These are phyloP conservation scores for Yarrowia divulgata DNA, from an alignment of 805 yeast genomes.

Conservation along the genomic window DNA sequence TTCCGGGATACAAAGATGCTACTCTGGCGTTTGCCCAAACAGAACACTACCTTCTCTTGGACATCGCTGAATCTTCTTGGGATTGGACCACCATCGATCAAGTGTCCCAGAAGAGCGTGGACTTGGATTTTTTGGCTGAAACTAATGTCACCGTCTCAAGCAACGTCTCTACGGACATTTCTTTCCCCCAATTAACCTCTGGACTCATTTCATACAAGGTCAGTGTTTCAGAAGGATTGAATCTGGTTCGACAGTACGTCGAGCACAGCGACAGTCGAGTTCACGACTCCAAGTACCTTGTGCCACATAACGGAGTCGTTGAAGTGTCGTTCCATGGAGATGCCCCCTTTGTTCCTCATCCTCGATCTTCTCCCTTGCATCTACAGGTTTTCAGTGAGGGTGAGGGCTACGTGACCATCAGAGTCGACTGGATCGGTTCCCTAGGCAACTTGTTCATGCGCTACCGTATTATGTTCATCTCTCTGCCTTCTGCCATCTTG, in stretches of 20 bases:
- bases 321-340: conserved; percentile 66
- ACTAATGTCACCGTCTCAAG: background rate
- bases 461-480: conserved; percentile 72
- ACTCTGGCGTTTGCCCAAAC: background rate
- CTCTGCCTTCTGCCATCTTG: conserved; percentile 69
- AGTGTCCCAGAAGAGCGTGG: background rate
- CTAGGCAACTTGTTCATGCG: conserved; percentile 71
- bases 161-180: background rate
- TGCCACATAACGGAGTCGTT: conserved; percentile 67
- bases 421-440: conserved; percentile 63
- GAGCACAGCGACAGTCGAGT: conserved; percentile 54
- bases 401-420: conserved; percentile 44
- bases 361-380: conserved; percentile 41
- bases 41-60: background rate
- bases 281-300: conserved; percentile 80
- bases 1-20: background rate
- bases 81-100: conserved; percentile 17
- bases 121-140: background rate
- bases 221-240: background rate
- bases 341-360: conserved; percentile 1
- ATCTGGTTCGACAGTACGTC: conserved; percentile 8
- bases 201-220: conserved; percentile 12
- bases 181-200: background rate
- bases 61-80: background rate
- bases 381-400: conserved; percentile 47